Evolutionary conservation across 1,139 yeast genomes (phyloP), one percentile per base, ranked within the genome.

Genomic region (Williopsis jadinii): DNA sequence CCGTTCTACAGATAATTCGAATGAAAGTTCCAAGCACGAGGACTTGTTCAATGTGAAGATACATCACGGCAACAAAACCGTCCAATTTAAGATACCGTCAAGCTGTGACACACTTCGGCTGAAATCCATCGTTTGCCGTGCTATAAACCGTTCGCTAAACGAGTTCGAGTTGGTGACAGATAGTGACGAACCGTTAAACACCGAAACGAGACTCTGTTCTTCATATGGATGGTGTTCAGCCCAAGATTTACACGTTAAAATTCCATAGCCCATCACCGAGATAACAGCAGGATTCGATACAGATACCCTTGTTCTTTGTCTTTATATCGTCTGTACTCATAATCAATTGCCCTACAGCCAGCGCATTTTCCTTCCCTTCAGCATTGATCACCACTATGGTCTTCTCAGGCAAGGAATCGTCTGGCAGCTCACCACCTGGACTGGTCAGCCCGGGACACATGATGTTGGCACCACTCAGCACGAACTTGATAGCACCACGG

Each of bases 371-470:
- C 58, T 90, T 90, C 43, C 96, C 96, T 64, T 90, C 97, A 35
- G 97, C 97, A 58, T 82, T 84, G 32, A 90, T 76, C 9, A 86
- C 74, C 30, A 90, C 96, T 33, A 86, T 73, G 19, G 80, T 71
- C 43, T 76, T 95, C 53, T 76, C 70, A 40, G 78, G 80, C 55
- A 73, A 64, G 28, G 75, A 70, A 29, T 77, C 73, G 28, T 82
- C 92, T 11, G 97, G 97, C 47, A 90, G 68, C 44, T 68, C 64
- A 28, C 95, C 97, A 35, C 97, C 97, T 9, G 85, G 73, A 14
- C 95, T 85, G 0, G 97, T 90, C 50, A 90, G 71, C 26, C 98
- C 98, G 5, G 97, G 97, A 65, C 97, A 90, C 97, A 88, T 90
- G 54, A 90, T 84, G 58, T 88, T 88, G 30, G 97, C 97, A 41